Evolutionary conservation across 2,329 filamentous ascomycete species (phyloP).

Genomic region (Ophiostoma montium): DNA sequence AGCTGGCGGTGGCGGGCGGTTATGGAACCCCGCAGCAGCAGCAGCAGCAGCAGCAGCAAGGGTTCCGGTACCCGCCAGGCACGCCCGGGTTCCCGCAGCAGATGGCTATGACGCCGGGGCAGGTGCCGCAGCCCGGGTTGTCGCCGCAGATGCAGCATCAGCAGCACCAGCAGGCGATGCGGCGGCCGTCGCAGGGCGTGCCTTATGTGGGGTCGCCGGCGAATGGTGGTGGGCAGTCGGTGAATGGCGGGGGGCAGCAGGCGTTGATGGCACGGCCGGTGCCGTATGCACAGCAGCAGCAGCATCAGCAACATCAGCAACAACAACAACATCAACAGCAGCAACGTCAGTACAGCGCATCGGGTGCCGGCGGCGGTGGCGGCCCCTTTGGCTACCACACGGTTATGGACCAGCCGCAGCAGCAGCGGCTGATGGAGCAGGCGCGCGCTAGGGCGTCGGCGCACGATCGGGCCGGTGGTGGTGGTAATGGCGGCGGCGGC

Average conservation of each 20-base stretch:
- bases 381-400: slow-evolving; percentile 31
- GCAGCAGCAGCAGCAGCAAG: no score
- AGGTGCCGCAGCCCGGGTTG: slow-evolving; percentile 19
- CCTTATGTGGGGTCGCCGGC: slow-evolving; percentile 25
- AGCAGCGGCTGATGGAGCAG: slow-evolving; percentile 36
- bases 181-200: slow-evolving; percentile 2
- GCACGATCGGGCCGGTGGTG: slow-evolving; percentile 25
- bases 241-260: neutral
- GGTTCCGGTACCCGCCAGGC: slow-evolving; percentile 23
- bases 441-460: slow-evolving; percentile 31
- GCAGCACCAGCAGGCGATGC: slow-evolving; percentile 21
- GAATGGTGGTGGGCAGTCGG: slow-evolving; percentile 26
- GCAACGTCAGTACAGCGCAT: slow-evolving; percentile 13
- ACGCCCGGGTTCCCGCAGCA: slow-evolving; percentile 13
- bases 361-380: slow-evolving; percentile 18
- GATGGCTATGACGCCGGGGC: slow-evolving; percentile 15
- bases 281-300: neutral
- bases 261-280: slow-evolving; percentile 4
- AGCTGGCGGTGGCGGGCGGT: slow-evolving; percentile 16
- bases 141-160: slow-evolving; percentile 13
- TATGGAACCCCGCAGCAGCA: slow-evolving; percentile 24
- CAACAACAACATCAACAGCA: slow-evolving; percentile 4
- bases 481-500: neutral
- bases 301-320: neutral
- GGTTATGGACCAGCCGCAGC: slow-evolving; percentile 34